phyloP scores from a whole-genome alignment of 208 protist species.

The Zelonia costaricensis region DNA sequence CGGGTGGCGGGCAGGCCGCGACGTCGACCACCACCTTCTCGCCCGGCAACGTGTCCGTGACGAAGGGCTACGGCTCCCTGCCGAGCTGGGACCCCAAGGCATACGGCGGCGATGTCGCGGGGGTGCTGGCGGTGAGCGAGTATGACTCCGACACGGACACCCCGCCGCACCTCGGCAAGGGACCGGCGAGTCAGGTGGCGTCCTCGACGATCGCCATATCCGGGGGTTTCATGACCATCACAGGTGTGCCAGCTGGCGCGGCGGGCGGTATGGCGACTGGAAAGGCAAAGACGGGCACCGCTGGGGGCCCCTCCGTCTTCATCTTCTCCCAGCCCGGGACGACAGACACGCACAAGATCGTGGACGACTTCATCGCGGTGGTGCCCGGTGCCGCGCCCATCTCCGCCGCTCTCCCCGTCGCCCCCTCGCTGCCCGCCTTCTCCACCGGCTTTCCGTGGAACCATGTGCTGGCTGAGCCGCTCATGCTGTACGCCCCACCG shows the following conservation, averaged over 20 bases:
- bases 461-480: conserved; percentile 15
- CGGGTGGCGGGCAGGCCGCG: not conserved
- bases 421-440: conserved; percentile 24
- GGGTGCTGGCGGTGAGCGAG: conserved; percentile 22
- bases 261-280: no score
- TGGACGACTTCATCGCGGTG: not conserved
- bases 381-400: not conserved
- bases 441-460: conserved; percentile 28
- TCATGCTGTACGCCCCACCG: conserved; percentile 10
- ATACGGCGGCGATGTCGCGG: conserved; percentile 21
- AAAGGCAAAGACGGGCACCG: no score
- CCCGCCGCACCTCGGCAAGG: not conserved
- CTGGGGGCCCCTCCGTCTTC: no score
- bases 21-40: not conserved
- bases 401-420: not conserved
- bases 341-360: no score
- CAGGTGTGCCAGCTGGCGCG: no score
- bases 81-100: conserved; percentile 31
- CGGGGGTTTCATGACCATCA: no score
- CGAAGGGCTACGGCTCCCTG: conserved; percentile 12
- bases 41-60: not conserved
- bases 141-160: conserved; percentile 15
- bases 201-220: not conserved
- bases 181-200: not conserved
- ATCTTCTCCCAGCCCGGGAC: no score